These are phyloP conservation scores for Aristolochia fimbriata DNA, from an alignment of 164 flowering plant genomes.

Conservation along the genomic window DNA sequence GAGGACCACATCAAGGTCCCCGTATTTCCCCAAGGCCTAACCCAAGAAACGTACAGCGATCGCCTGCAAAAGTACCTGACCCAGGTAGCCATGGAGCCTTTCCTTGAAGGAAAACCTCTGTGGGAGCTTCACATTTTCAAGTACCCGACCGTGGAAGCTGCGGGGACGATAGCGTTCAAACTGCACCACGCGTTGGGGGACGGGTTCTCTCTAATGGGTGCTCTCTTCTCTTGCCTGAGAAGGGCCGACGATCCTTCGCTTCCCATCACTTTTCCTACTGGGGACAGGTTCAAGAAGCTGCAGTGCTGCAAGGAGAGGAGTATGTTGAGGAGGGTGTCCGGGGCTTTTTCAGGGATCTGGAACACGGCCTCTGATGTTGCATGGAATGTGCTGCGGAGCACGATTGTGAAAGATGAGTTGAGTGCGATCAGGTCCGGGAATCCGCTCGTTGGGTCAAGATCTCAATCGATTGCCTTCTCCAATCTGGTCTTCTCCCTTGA, in stretches of 20 bases:
- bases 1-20: slow-evolving; percentile 42
- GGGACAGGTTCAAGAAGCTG: not conserved
- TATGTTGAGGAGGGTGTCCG: not conserved
- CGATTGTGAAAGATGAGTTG: slow-evolving; percentile 27
- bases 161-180: slow-evolving; percentile 35
- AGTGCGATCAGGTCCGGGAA: slow-evolving; percentile 35
- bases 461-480: slow-evolving; percentile 23
- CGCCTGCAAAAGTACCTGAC: slow-evolving; percentile 31
- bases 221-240: slow-evolving; percentile 39
- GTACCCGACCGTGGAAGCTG: slow-evolving; percentile 48
- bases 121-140: slow-evolving; percentile 55
- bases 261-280: slow-evolving; percentile 39
- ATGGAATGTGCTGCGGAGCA: slow-evolving; percentile 29
- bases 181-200: slow-evolving; percentile 66
- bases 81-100: slow-evolving; percentile 21
- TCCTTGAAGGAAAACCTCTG: slow-evolving; percentile 33
- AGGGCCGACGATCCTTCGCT: slow-evolving; percentile 47
- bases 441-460: slow-evolving; percentile 20
- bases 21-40: slow-evolving; percentile 18
- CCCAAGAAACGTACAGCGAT: slow-evolving; percentile 24
- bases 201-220: slow-evolving; percentile 62
- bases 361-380: slow-evolving; percentile 29
- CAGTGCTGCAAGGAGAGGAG: not conserved
- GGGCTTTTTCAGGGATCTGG: not conserved
- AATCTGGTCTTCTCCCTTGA: slow-evolving; percentile 21